Conservation (phyloP, 2,329 filamentous ascomycete genomes). For the Escovopsis sp. region DNA sequence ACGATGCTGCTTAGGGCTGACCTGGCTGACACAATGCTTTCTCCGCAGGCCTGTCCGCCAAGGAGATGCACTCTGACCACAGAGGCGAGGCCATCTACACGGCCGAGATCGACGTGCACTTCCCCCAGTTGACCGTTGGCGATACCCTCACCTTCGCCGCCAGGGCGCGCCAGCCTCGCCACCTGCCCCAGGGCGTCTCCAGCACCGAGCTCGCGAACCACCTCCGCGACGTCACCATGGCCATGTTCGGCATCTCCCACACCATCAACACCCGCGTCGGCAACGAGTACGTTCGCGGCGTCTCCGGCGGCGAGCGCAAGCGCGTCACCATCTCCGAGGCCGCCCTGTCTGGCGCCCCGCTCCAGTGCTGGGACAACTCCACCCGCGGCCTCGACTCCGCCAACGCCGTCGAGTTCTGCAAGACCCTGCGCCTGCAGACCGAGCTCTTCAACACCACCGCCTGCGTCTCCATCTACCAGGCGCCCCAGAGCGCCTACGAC, state of each 20-base stretch:
- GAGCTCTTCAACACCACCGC: conserved; percentile 53
- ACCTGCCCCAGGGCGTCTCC: conserved; percentile 43
- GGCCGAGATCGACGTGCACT: conserved; percentile 71
- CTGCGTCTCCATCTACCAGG: conserved; percentile 61
- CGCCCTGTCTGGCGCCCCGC: conserved; percentile 40
- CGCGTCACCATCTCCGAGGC: conserved; percentile 50
- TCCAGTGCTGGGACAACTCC: conserved; percentile 59
- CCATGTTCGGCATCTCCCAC: conserved; percentile 60
- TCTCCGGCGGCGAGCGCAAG: conserved; percentile 60
- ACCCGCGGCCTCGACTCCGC: conserved; percentile 61
- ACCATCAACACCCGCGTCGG: conserved; percentile 59
- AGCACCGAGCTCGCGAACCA: conserved; percentile 43
- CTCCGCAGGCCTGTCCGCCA: conserved; percentile 41
- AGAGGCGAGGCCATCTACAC: conserved; percentile 80
- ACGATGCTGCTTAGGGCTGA: too few species aligned
- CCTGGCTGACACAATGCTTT: conserved; percentile 8
- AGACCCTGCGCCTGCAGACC: conserved; percentile 51
- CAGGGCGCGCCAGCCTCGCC: conserved; percentile 48
- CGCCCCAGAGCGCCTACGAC: conserved; percentile 50
- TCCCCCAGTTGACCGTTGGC: conserved; percentile 61
- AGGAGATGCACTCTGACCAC: conserved; percentile 65
- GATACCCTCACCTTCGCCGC: conserved; percentile 70
- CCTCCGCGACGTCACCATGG: conserved; percentile 58
- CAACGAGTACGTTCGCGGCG: conserved; percentile 61
- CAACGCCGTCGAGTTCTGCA: conserved; percentile 63